phyloP scores from a whole-genome alignment of 495 filamentous ascomycete species.

The Haplographium delicatum region DNA sequence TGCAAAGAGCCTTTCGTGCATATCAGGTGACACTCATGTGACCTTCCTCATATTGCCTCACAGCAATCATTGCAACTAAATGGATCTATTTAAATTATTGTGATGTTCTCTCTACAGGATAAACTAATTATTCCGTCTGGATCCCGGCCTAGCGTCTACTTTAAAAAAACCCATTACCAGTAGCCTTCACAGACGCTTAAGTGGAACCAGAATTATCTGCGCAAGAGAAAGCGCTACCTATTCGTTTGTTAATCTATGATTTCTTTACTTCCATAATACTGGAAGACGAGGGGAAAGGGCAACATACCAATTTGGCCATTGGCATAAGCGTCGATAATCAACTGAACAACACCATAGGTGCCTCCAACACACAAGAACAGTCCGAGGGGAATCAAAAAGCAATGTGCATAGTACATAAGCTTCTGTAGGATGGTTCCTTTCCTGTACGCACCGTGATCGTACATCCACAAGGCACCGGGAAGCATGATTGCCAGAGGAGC shows the following conservation, averaged over 20 bases:
- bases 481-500: slow-evolving; percentile 37
- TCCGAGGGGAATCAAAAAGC: slow-evolving; percentile 25
- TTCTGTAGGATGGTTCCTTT: slow-evolving; percentile 25
- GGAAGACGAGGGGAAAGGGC: neutral
- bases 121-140: neutral
- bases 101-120: no score
- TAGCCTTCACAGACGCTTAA: no score
- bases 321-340: slow-evolving; percentile 33
- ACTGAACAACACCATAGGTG: slow-evolving; percentile 31
- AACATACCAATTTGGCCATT: slow-evolving; percentile 27
- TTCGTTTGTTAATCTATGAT: neutral
- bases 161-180: no score
- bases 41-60: no score
- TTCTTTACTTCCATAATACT: no score
- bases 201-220: slow-evolving; percentile 20
- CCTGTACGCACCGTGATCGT: slow-evolving; percentile 36
- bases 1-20: no score
- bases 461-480: slow-evolving; percentile 43
- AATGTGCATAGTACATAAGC: slow-evolving; percentile 23
- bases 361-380: slow-evolving; percentile 32
- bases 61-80: no score
- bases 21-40: no score
- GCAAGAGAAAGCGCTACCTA: slow-evolving; percentile 20
- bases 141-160: neutral
- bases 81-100: no score